Percentiles rank a stretch among this genome's conserved stretches.
These are phyloP conservation scores for Xylaria arbuscula DNA, from an alignment of 2,329 filamentous ascomycete genomes.

Conservation along the genomic window DNA sequence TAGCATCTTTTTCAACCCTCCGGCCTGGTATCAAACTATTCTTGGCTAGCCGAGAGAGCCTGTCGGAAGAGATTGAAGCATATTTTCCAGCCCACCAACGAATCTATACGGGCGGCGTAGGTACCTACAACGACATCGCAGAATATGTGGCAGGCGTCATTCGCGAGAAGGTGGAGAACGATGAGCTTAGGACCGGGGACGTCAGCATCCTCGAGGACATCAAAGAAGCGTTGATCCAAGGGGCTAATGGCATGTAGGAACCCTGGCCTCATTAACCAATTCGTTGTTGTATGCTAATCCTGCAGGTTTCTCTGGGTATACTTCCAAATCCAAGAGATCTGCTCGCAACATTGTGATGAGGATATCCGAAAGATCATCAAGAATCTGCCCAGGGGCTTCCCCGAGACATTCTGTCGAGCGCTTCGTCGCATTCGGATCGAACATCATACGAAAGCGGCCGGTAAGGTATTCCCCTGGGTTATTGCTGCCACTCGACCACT, in stretches of 20 bases:
- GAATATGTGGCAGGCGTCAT: not conserved
- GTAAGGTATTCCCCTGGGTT: conserved; percentile 50
- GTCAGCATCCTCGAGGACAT: not conserved
- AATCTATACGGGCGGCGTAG: not conserved
- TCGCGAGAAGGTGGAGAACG: not conserved
- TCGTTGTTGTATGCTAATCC: not conserved
- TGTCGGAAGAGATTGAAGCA: not conserved
- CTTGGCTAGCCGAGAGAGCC: conserved; percentile 6
- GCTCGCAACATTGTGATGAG: conserved; percentile 33
- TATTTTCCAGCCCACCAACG: not conserved
- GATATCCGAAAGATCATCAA: conserved; percentile 46
- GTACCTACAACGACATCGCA: not conserved
- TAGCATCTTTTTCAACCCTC: not conserved
- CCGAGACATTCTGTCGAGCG: conserved; percentile 47
- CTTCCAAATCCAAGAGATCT: conserved; percentile 39
- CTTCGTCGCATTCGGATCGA: conserved; percentile 11
- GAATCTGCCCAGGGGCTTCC: conserved; percentile 49
- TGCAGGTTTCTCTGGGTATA: conserved; percentile 41
- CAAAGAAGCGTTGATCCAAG: conserved; percentile 14
- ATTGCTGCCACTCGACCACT: conserved; percentile 49
- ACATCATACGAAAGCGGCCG: conserved; percentile 26
- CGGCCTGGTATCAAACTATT: conserved; percentile 1
- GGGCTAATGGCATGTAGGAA: conserved; percentile 51
- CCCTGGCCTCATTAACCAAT: not conserved
- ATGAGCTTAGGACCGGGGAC: not conserved